Conservation (phyloP, 257 asterid genomes). For the Nicotiana benthamiana region DNA sequence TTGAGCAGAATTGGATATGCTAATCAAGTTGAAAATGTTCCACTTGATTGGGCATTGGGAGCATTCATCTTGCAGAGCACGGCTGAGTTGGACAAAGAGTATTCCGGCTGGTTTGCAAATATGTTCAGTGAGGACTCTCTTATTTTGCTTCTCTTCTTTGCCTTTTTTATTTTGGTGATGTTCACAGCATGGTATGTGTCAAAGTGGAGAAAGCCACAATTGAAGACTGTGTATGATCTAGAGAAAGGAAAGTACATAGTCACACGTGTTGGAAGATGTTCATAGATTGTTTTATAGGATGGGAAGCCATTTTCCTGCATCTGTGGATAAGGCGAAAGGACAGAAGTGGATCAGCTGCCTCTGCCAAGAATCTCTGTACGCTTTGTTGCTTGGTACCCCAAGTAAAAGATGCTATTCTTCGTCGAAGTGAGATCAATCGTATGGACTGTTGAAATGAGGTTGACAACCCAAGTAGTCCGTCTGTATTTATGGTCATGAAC, state of each 20-base stretch:
- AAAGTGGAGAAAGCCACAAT: constrained; percentile 65
- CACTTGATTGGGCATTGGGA: constrained; percentile 96
- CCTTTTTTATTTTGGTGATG: constrained; percentile 32
- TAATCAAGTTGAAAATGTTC: constrained; percentile 60
- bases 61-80: constrained; percentile 73
- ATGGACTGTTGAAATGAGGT: background rate
- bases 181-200: constrained; percentile 38
- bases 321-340: constrained; percentile 6
- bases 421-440: background rate
- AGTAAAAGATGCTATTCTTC: background rate
- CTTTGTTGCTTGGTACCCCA: background rate
- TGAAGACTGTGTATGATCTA: constrained; percentile 86
- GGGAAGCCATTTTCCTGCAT: constrained; percentile 7
- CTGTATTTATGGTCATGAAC: background rate
- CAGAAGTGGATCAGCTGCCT: background rate
- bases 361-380: background rate
- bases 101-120: constrained; percentile 31
- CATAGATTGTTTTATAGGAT: constrained; percentile 27
- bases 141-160: constrained; percentile 34
- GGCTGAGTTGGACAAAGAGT: constrained; percentile 26
- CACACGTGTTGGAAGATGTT: constrained; percentile 61
- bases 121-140: constrained; percentile 32
- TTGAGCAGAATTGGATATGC: constrained; percentile 57
- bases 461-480: background rate
- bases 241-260: constrained; percentile 94